A percentile compares a stretch with the other conserved stretches of the same genome.
These are phyloP conservation scores for Lolium rigidum DNA, from an alignment of 176 grass and related monocot species.

Conservation along the genomic window DNA sequence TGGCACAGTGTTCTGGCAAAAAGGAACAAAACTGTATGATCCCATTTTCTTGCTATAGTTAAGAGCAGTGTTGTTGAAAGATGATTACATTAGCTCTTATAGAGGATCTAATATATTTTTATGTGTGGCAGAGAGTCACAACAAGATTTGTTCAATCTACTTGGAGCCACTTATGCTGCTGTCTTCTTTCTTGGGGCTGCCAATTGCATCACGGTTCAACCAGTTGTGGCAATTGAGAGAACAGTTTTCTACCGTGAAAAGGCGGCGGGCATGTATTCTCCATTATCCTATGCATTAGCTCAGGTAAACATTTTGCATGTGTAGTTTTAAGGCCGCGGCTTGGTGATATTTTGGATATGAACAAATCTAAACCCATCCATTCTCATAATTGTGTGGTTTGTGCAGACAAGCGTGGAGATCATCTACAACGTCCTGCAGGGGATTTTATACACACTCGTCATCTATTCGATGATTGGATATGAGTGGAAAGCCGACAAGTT, in stretches of 20 bases:
- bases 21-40: too few relatives aligned
- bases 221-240: too few relatives aligned
- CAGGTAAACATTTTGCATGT: constrained; percentile 41
- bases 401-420: constrained; percentile 65
- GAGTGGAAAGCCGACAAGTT: constrained; percentile 49
- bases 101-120: constrained; percentile 18
- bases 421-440: constrained; percentile 70
- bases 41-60: too few relatives aligned
- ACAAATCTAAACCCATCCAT: not conserved
- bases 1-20: too few relatives aligned
- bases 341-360: constrained; percentile 45
- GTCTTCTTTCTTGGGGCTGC: too few relatives aligned
- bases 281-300: constrained; percentile 56
- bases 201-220: too few relatives aligned
- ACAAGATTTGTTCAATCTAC: too few relatives aligned
- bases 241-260: too few relatives aligned
- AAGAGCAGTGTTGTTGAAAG: too few relatives aligned
- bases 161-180: too few relatives aligned
- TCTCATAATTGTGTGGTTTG: constrained; percentile 9
- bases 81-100: not conserved
- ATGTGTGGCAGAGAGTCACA: constrained; percentile 44
- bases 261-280: constrained; percentile 85
- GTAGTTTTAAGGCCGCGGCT: constrained; percentile 19
- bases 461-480: constrained; percentile 83
- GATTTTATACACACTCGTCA: constrained; percentile 61